Base-by-base conservation (phyloP, 495 filamentous ascomycete species). In the Aspergillus sclerotiicarbonarius region DNA sequence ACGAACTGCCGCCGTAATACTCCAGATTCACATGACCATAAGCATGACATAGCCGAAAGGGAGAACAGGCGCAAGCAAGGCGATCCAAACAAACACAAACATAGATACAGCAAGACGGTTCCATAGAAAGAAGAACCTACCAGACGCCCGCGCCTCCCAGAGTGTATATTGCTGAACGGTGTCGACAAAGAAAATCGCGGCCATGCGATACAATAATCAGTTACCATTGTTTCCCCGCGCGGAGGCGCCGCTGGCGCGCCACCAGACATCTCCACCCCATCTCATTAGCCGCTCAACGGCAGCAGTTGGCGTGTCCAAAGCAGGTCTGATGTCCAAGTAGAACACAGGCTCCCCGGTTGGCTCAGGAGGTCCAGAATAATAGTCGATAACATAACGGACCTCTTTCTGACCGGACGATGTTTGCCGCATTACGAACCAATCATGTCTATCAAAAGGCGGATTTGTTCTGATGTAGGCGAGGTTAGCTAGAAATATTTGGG, bases 201-300 rank as follows among this genome's bases (percentile, higher is more conserved):
- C 18, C 18, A 47, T 25, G 21, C 21, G 15, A 2, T 7, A 15
- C n/a, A 32, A 16, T 8, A 7, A 47, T 66, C 43, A 66, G 30
- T 54, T 63, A 44, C 37, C 50, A n/a, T 73, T 73, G 21, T 62
- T 71, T 59, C 73, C 71, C 33, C 88, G 80, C 8, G 75, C 80
- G 29, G 79, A 73, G n/a, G 77, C 87, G 4, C 94, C 94, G 58
- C 86, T 91, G 8, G 92, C 94, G 61, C 82, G 83, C 82, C 87
- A 94, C 94, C 94, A 98, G 5, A 96, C 85, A 75, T 96, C 91
- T 13, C 90, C 90, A 51, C 90, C 88, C 94, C 95, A 98, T 66
- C 92, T 76, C 71, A 96, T 81, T 58, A 91, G 68, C 53, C 95
- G 82, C 79, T 98, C 95, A 20, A 85, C 84, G 31, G 90, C 90